Evolutionary conservation across 768 basidiomycete species (phyloP), one percentile per base, ranked within the genome.

Genomic region (Lanmaoa rubissima): DNA sequence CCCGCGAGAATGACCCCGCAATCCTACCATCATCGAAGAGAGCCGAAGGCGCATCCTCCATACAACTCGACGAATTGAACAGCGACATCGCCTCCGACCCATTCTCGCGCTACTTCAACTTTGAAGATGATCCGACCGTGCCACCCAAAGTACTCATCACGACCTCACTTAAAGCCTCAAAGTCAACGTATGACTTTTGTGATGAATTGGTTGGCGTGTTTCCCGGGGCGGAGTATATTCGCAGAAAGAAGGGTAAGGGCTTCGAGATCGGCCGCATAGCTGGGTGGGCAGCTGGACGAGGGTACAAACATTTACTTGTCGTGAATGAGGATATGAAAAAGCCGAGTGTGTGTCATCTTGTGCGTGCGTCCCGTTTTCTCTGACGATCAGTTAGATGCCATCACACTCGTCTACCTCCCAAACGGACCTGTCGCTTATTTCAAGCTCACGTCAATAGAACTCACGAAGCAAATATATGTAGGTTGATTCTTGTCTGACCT

Each of bases 301-400:
- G 88, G 3, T 99, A 92, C 69, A 88, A 87, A 43, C 92, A 95
- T 61, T 69, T 98, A 60, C 79, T 91, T 42, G 92, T 99, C 3
- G 92, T 98, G 35, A 98, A 98, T 60, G 97, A 99, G 67, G 92
- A 98, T 64, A 87, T 86, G 79, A 94, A 94, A 69, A 88, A 87
- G 68, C 90, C 94, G 14, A 97, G 97, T 95, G 63, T 72, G 92
- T 80, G 13, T 56, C 24, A 10, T 42, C 44, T 28, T 45, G 6
- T 28, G 13, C 11, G 6, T 36, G 24, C 19, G n/a, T 12, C 24
- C 9, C 26, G 14, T 58, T 43, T 19, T 26, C 35, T 64, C 55
- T 61, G 35, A 56, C 50, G 34, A 58, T 45, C 17, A 47, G 24
- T 5, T 61, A 98, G 97, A 96, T 74, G 94, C 94, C 3, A 86